phyloP scores from a whole-genome alignment of 345 rosid genomes.

The Sisymbrium irio region DNA sequence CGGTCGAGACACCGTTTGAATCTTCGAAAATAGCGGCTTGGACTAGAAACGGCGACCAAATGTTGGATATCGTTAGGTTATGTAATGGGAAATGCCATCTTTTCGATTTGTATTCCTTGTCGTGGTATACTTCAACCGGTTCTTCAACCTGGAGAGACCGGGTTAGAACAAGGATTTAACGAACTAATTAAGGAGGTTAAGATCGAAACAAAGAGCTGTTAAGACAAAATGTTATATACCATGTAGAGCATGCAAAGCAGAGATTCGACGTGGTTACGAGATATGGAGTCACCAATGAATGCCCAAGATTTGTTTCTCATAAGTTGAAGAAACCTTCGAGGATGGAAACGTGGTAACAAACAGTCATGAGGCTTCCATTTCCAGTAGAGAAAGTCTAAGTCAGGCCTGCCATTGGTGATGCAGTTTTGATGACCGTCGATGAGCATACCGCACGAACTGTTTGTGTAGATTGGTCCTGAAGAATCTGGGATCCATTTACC shows the following conservation, averaged over 20 bases:
- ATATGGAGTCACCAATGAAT: constrained; percentile 85
- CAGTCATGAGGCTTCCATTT: constrained; percentile 84
- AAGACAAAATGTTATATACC: constrained; percentile 36
- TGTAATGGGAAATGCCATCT: constrained; percentile 73
- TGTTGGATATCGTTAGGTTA: constrained; percentile 62
- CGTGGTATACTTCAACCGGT: constrained; percentile 78
- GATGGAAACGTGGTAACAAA: constrained; percentile 64
- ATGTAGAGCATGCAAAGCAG: constrained; percentile 79
- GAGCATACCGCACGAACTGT: constrained; percentile 25
- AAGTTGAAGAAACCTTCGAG: constrained; percentile 56
- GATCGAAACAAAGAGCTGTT: neutral
- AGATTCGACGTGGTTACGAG: constrained; percentile 90
- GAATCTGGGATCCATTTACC: constrained; percentile 87
- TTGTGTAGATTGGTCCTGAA: constrained; percentile 67
- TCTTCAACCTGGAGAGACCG: constrained; percentile 56
- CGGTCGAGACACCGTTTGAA: constrained; percentile 67
- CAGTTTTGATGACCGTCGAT: constrained; percentile 92
- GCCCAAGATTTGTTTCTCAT: constrained; percentile 88
- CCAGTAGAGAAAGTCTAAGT: constrained; percentile 77
- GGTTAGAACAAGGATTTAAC: neutral
- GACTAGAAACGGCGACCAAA: constrained; percentile 94
- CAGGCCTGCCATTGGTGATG: constrained; percentile 85
- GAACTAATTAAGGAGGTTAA: neutral
- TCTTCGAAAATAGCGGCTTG: constrained; percentile 92
- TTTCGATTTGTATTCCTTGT: constrained; percentile 67